phyloP scores from a whole-genome alignment of 371 early-diverging fungal genomes.

The Lichtheimia ornata region DNA sequence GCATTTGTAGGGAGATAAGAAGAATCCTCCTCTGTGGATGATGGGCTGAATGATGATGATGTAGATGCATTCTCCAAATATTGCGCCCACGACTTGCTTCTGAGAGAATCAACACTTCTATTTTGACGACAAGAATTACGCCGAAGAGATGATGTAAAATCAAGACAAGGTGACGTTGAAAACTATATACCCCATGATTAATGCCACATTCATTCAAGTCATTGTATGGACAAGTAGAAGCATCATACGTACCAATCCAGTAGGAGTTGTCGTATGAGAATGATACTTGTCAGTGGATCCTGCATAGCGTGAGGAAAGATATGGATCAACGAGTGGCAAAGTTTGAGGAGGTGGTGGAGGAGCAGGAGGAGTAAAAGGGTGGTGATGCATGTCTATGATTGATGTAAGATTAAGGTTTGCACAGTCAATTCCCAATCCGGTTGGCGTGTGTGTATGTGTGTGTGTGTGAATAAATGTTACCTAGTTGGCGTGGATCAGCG shows the following conservation, averaged over 20 bases:
- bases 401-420: slow-evolving; percentile 4
- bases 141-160: slow-evolving; percentile 37
- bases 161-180: slow-evolving; percentile 45
- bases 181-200: slow-evolving; percentile 14
- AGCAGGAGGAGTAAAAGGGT: not conserved
- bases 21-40: slow-evolving; percentile 6
- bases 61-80: slow-evolving; percentile 27
- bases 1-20: slow-evolving; percentile 14
- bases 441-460: not conserved
- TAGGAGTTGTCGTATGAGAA: too few relatives aligned
- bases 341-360: slow-evolving; percentile 2
- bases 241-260: not conserved
- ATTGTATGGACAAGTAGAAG: not conserved
- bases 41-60: slow-evolving; percentile 4
- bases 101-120: slow-evolving; percentile 40
- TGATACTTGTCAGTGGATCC: slow-evolving; percentile 10
- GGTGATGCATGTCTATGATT: not conserved
- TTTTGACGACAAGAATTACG: slow-evolving; percentile 29
- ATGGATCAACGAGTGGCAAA: not conserved
- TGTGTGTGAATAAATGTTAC: not conserved
- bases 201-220: not conserved
- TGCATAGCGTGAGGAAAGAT: not conserved
- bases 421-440: not conserved
- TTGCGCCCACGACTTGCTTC: slow-evolving; percentile 54
- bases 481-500: not conserved